Evolutionary conservation across 2,329 filamentous ascomycete genomes (phyloP), one percentile per base, ranked within the genome.

Genomic region (Alternaria ethzedia): DNA sequence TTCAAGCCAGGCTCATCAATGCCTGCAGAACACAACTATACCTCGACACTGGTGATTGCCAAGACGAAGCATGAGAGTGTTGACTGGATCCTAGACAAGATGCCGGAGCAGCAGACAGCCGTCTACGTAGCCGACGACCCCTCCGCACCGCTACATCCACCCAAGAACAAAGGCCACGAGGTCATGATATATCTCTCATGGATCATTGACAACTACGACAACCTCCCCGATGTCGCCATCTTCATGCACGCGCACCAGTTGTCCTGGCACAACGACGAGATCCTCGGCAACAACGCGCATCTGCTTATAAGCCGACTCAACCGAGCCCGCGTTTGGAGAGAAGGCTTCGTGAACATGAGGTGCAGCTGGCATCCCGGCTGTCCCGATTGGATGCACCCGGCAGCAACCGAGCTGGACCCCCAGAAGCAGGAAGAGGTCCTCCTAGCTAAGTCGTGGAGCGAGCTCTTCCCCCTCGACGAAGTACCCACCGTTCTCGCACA

Each of bases 151-250:
- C 79, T 84, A 21, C 84, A 85, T 62, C 83, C 86, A 1, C 85
- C 85, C 0, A 82, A 83, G 59, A 86, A 87, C 70, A 88, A 88
- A 75, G 88, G 88, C 32, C 86, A 88, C 70, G 88, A 90, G 77
- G 87, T 86, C 32, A 86, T 88, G 79, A 84, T 88, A 8, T 90
- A 90, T 72, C 81, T 89, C 41, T 86, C 83, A 43, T 89, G 88
- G 76, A 84, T 90, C 70, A 84, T 88, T 70, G 86, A 89, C 73
- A 83, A 86, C 74, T 90, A 90, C 78, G 83, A 89, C 65, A 70
- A 81, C 4, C 82, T 90, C 5, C 84, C 87, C 3, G 86, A 88
- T 57, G 82, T 89, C 64, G 81, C 82, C 30, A 84, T 90, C 66
- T 89, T 91, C 78, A 85, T 88, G 76, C 88, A 90, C 72, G 83